Percentiles rank a stretch among this genome's conserved stretches.
Conservation (phyloP, 805 yeast genomes). For the Danielia oregonensis region DNA sequence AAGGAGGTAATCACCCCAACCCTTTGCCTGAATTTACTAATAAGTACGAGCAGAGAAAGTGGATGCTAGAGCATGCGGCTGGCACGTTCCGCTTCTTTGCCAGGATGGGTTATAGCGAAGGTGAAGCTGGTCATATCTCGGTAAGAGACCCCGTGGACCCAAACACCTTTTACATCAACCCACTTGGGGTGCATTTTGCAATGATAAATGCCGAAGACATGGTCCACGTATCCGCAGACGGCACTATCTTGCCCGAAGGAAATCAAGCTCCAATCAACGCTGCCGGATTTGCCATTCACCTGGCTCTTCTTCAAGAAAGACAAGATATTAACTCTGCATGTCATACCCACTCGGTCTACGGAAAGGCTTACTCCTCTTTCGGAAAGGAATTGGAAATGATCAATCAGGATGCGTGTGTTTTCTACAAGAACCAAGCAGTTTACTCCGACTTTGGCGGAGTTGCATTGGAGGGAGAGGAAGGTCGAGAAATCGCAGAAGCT, state of each 20-base stretch:
- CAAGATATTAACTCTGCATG: constrained; percentile 73
- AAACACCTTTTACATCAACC: constrained; percentile 86
- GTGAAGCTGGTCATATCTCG: constrained; percentile 83
- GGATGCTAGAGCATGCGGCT: constrained; percentile 71
- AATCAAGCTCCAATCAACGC: constrained; percentile 52
- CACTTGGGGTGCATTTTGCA: constrained; percentile 72
- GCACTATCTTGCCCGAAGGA: constrained; percentile 59
- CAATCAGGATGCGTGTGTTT: constrained; percentile 71
- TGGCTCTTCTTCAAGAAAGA: constrained; percentile 62
- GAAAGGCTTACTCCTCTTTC: constrained; percentile 63
- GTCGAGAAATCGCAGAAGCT: constrained; percentile 56
- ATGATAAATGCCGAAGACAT: constrained; percentile 36
- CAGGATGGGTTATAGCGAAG: constrained; percentile 73
- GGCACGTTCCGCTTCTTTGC: constrained; percentile 82
- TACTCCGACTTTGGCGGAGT: constrained; percentile 75
- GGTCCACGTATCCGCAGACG: constrained; percentile 54
- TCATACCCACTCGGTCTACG: constrained; percentile 63
- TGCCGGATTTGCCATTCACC: constrained; percentile 70
- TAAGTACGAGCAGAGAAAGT: constrained; percentile 46
- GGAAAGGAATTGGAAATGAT: constrained; percentile 72
- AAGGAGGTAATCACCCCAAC: constrained; percentile 50
- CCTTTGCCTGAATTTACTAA: constrained; percentile 51
- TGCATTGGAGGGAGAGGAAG: constrained; percentile 65
- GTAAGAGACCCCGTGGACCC: constrained; percentile 80
- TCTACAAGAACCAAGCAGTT: constrained; percentile 64